phyloP scores from a whole-genome alignment of 805 yeast species.

The Candida boidinii region DNA sequence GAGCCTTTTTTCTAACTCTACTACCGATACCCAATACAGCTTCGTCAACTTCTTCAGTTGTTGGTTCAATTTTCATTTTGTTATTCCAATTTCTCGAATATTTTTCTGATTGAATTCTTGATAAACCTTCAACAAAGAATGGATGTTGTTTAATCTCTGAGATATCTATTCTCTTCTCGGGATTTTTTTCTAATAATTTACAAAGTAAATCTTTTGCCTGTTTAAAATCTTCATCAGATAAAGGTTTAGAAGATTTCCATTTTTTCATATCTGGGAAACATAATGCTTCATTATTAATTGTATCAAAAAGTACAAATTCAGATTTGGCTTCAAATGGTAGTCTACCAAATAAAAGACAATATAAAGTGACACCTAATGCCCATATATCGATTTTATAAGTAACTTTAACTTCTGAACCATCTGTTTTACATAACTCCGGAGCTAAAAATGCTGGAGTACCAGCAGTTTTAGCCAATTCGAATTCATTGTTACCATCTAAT shows the following conservation, averaged over 20 bases:
- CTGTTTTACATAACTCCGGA: conserved; percentile 78
- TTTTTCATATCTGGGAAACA: conserved; percentile 40
- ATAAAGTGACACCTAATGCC: conserved; percentile 92
- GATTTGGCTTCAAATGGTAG: conserved; percentile 85
- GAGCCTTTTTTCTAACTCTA: conserved; percentile 43
- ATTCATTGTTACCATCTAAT: conserved; percentile 46
- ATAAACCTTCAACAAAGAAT: conserved; percentile 33
- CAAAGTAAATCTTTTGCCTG: conserved; percentile 51
- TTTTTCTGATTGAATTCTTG: conserved; percentile 17
- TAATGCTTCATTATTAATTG: conserved; percentile 56
- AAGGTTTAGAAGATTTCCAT: conserved; percentile 18
- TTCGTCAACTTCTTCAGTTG: conserved; percentile 59
- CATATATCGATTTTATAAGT: conserved; percentile 90
- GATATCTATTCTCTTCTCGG: conserved; percentile 58
- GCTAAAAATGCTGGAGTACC: conserved; percentile 98
- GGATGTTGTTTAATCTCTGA: conserved; percentile 70
- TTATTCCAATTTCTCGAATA: conserved; percentile 21
- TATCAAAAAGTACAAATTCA: conserved; percentile 79
- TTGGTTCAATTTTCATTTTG: conserved; percentile 43
- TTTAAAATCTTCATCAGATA: conserved; percentile 19
- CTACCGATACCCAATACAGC: conserved; percentile 82
- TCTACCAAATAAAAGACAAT: conserved; percentile 78
- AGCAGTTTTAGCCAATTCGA: conserved; percentile 89
- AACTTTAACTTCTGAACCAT: conserved; percentile 42
- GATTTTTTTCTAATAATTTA: conserved; percentile 62